Conservation (phyloP, 495 filamentous ascomycete species). For the Xylaria palmicola region DNA sequence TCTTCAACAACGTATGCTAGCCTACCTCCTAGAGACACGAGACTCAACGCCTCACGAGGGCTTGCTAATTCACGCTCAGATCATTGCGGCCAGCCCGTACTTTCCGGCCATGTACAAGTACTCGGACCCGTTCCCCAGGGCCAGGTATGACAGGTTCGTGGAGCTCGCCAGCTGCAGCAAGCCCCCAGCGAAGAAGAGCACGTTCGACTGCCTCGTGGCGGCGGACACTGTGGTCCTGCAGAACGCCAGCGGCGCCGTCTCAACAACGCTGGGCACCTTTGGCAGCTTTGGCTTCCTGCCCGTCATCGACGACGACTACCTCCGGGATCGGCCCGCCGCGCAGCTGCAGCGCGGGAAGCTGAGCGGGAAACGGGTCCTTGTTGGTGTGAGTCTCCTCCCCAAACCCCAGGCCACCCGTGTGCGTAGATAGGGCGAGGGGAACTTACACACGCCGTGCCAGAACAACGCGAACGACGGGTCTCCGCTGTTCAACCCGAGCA, state of each 20-base stretch:
- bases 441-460: constrained; percentile 1
- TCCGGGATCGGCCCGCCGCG: constrained; percentile 52
- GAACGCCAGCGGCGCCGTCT: constrained; percentile 48
- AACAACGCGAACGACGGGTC: constrained; percentile 33
- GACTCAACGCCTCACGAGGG: constrained; percentile 15
- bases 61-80: constrained; percentile 4
- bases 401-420: not conserved
- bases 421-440: too few relatives aligned
- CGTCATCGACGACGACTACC: constrained; percentile 60
- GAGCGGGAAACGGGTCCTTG: constrained; percentile 27
- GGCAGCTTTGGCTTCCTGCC: constrained; percentile 62
- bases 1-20: constrained; percentile 49
- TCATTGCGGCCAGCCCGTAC: constrained; percentile 22
- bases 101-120: constrained; percentile 32
- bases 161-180: constrained; percentile 48
- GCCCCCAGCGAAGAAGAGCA: constrained; percentile 3
- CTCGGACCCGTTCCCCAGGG: constrained; percentile 47
- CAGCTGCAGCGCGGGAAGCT: constrained; percentile 50
- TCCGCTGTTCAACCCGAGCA: constrained; percentile 21
- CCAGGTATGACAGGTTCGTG: constrained; percentile 56
- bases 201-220: constrained; percentile 32
- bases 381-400: constrained; percentile 23
- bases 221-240: constrained; percentile 50
- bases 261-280: constrained; percentile 27
- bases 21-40: too few relatives aligned